These are phyloP conservation scores for Luvunga scandens DNA, from an alignment of 345 rosid genomes.

Conservation along the genomic window DNA sequence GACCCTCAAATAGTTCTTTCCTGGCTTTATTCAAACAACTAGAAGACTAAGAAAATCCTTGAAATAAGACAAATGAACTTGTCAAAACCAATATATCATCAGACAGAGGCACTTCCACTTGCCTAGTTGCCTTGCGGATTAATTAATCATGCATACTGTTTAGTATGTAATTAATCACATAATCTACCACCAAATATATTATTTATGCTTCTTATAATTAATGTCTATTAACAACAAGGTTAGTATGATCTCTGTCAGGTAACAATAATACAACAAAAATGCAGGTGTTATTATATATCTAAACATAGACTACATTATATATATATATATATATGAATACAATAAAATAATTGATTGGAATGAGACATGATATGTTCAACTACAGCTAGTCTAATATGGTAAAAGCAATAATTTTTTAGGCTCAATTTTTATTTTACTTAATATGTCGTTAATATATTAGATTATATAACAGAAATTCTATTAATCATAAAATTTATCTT, in stretches of 20 bases:
- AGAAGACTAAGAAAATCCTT: not conserved
- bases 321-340: not conserved
- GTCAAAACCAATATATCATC: not conserved
- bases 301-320: not conserved
- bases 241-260: too few relatives aligned
- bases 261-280: not conserved
- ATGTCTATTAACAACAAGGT: not conserved
- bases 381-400: not conserved
- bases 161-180: too few relatives aligned
- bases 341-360: too few relatives aligned
- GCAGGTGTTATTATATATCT: not conserved
- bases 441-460: too few relatives aligned
- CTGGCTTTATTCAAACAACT: not conserved
- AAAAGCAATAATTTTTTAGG: not conserved
- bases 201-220: not conserved
- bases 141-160: too few relatives aligned
- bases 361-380: conserved; percentile 20
- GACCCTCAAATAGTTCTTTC: too few relatives aligned
- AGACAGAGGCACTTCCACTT: not conserved
- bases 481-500: too few relatives aligned
- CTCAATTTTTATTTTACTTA: conserved; percentile 8
- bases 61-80: too few relatives aligned
- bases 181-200: not conserved
- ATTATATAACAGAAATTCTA: too few relatives aligned
- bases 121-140: not conserved